phyloP scores from a whole-genome alignment of 1,139 yeast genomes.

The Williopsis jadinii region DNA sequence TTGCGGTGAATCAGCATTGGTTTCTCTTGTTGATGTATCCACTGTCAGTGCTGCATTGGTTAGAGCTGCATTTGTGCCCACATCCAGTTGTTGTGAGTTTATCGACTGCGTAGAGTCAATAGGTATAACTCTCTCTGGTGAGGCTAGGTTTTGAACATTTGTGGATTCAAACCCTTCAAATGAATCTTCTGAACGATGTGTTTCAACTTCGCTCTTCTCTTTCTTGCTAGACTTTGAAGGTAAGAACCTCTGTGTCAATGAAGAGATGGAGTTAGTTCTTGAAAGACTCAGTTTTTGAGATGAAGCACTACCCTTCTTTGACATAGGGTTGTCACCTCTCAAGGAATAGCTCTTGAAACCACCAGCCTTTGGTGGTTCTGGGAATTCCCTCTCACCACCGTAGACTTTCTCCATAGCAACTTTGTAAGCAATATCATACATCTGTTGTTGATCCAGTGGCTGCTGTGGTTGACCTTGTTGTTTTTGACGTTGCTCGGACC shows the following conservation, averaged over 20 bases:
- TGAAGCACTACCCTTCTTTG: not conserved
- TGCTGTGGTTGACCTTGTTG: not conserved
- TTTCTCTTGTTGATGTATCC: no score
- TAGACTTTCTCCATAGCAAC: conserved; percentile 14
- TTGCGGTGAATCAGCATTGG: no score
- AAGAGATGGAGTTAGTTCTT: conserved; percentile 10
- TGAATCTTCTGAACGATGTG: no score
- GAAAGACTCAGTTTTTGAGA: conserved; percentile 3
- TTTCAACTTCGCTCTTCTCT: no score
- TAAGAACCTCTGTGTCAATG: conserved; percentile 3
- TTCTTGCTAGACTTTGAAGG: no score
- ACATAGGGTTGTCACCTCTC: conserved; percentile 5
- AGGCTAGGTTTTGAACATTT: not conserved
- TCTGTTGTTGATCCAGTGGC: conserved; percentile 7
- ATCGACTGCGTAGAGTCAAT: no score
- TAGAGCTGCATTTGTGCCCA: no score
- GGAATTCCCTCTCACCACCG: conserved; percentile 2
- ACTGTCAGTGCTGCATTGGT: no score
- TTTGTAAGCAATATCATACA: conserved; percentile 13
- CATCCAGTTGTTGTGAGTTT: no score
- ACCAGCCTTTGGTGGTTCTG: conserved; percentile 3
- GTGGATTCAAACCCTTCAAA: not conserved
- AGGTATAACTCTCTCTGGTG: no score
- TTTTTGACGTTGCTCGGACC: not conserved
- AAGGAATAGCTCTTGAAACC: conserved; percentile 13